Evolutionary conservation across 495 filamentous ascomycete species (phyloP), one percentile per base, ranked within the genome.

Genomic region (Symbiotaphrina buchneri): DNA sequence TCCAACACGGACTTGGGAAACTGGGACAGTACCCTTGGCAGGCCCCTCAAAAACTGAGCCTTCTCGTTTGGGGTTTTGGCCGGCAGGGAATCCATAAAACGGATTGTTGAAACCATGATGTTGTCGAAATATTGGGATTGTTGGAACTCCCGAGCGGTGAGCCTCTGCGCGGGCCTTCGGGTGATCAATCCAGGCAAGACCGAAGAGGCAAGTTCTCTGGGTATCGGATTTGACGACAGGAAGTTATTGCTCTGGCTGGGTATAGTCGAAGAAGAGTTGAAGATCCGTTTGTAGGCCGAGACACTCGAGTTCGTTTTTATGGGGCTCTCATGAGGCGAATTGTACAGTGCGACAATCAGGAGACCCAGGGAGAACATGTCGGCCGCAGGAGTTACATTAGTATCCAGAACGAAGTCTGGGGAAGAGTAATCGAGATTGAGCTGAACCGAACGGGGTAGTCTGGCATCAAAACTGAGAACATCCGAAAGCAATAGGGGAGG

Each of bases 51-150:
- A 47, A 97, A 97, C 35, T 81, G 70, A 1, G 76, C 59, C 46
- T 95, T 97, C 44, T 97, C 90, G 42, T 66, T 75, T 0, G 76
- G 62, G 2, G 81, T 92, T 52, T 97, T 97, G 23, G 82, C 74
- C 1, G 87, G 84, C 31, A 97, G 61, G 0, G 67, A 59, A 38
- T 97, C 87, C 16, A 97, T 54, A 43, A 95, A 97, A 16, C 90
- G 83, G 31, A 97, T 83, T 0, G 90, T 87, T 1, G 82, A 87
- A 17, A 97, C 77, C 15, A 97, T 59, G 30, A 93, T 82, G 45
- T 94, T 95, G 47, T 95, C 81, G 39, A 97, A 97, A 46, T 90
- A 97, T 37, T 70, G 67, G 36, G 79, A 83, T 46, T 92, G 69
- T 45, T 97, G 85, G 37, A 97, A 95, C 39, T 92, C 84, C 31